These are phyloP conservation scores for Quercus rubra DNA, from an alignment of 306 rosid genomes.

Conservation along the genomic window DNA sequence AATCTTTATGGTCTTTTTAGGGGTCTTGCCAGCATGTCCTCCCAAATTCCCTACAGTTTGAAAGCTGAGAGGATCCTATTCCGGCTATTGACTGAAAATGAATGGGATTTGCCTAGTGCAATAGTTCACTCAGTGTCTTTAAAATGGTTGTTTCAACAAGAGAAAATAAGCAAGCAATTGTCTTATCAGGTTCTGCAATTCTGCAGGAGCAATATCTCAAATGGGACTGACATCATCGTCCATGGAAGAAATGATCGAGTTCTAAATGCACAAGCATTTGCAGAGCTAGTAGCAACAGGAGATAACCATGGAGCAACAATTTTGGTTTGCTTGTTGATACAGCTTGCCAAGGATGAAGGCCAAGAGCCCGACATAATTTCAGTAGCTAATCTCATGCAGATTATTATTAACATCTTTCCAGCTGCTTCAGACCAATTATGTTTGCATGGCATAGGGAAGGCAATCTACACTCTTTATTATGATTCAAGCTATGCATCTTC, in stretches of 20 bases:
- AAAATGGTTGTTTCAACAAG: conserved; percentile 94
- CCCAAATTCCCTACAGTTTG: conserved; percentile 58
- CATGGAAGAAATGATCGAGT: conserved; percentile 33
- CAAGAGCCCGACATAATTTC: conserved; percentile 53
- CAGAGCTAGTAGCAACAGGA: conserved; percentile 63
- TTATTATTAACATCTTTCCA: conserved; percentile 47
- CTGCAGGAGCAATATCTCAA: conserved; percentile 46
- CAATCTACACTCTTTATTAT: conserved; percentile 41
- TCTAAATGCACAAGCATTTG: conserved; percentile 49
- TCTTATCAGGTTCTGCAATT: conserved; percentile 68
- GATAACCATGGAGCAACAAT: conserved; percentile 68
- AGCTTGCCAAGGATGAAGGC: conserved; percentile 53
- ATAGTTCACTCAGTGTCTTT: conserved; percentile 66
- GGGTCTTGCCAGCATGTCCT: conserved; percentile 52
- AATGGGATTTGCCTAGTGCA: conserved; percentile 74
- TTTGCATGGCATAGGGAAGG: conserved; percentile 52
- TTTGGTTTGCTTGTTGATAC: conserved; percentile 57
- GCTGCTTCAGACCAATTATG: conserved; percentile 60
- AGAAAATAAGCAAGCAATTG: conserved; percentile 46
- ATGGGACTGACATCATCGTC: conserved; percentile 27
- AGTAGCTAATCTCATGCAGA: conserved; percentile 46
- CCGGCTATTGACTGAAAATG: conserved; percentile 48
- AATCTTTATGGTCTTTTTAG: conserved; percentile 71
- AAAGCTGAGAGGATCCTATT: conserved; percentile 77
- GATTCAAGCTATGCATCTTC: conserved; percentile 35